Evolutionary conservation across 768 basidiomycete genomes (phyloP).

Genomic region (Leucosporidium yakuticum): DNA sequence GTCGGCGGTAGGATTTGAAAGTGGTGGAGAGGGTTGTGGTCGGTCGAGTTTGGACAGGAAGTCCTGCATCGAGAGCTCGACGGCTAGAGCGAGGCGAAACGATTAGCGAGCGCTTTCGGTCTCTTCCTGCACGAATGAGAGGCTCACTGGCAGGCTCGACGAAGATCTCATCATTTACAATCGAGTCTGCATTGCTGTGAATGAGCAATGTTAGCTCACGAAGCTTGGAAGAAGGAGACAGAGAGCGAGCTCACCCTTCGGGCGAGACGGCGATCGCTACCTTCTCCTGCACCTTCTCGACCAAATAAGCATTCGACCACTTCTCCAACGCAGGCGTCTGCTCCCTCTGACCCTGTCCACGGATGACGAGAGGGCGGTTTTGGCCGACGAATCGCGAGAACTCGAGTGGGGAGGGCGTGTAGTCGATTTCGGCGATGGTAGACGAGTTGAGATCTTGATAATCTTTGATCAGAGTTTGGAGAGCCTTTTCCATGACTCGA

Average conservation of each 20-base stretch:
- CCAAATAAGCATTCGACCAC: slow-evolving; percentile 27
- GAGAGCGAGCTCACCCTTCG: slow-evolving; percentile 6
- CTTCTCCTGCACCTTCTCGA: slow-evolving; percentile 5
- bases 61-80: slow-evolving; percentile 4
- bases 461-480: slow-evolving; percentile 2
- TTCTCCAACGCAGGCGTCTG: slow-evolving; percentile 6
- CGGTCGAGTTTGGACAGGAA: slow-evolving; percentile 2
- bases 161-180: slow-evolving; percentile 25
- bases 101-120: too few relatives aligned
- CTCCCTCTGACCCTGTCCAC: slow-evolving; percentile 7
- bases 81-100: slow-evolving; percentile 1
- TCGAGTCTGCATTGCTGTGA: slow-evolving; percentile 27
- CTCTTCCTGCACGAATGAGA: too few relatives aligned
- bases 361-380: slow-evolving; percentile 26
- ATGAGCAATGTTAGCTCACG: too few relatives aligned
- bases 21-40: background rate
- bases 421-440: slow-evolving; percentile 8
- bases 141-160: slow-evolving; percentile 30
- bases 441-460: slow-evolving; percentile 26
- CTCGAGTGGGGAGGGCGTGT: slow-evolving; percentile 14
- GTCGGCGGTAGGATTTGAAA: background rate
- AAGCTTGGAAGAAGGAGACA: too few relatives aligned
- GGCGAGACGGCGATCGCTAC: slow-evolving; percentile 25
- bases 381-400: slow-evolving; percentile 24
- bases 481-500: slow-evolving; percentile 1